A percentile compares a stretch with the other conserved stretches of the same genome.
Conservation (phyloP, 495 filamentous ascomycete genomes). For the Annulohypoxylon maeteangense region DNA sequence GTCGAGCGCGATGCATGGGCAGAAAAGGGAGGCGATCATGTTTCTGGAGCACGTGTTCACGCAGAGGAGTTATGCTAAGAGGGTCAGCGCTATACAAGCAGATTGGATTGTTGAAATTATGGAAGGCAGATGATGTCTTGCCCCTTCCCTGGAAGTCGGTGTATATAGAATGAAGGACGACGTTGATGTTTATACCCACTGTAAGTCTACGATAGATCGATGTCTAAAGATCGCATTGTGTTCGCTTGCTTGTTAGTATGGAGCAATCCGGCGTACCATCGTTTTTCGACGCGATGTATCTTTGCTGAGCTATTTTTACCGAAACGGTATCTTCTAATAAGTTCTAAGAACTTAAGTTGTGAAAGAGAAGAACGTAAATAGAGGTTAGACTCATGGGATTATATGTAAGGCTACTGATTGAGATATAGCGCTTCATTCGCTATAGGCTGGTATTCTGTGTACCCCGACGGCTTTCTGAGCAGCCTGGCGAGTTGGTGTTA, state of each 20-base stretch:
- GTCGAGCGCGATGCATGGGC: constrained; percentile 82
- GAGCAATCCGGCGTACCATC: too few relatives aligned
- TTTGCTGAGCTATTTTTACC: too few relatives aligned
- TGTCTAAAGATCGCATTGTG: not conserved
- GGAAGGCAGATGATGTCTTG: constrained; percentile 44
- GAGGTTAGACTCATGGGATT: too few relatives aligned
- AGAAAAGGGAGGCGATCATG: constrained; percentile 93
- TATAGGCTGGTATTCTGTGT: too few relatives aligned
- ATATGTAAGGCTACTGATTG: too few relatives aligned
- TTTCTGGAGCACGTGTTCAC: constrained; percentile 97
- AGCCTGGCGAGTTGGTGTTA: not conserved
- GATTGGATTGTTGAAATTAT: constrained; percentile 84
- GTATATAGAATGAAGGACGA: not conserved
- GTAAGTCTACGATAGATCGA: not conserved
- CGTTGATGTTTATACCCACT: not conserved
- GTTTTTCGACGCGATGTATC: too few relatives aligned
- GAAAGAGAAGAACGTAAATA: too few relatives aligned
- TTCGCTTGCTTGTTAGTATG: too few relatives aligned
- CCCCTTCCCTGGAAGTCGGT: not conserved
- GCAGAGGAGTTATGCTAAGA: constrained; percentile 87
- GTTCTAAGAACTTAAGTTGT: too few relatives aligned
- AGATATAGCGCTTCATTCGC: too few relatives aligned
- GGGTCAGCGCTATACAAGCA: constrained; percentile 86
- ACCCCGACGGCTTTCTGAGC: not conserved
- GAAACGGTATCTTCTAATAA: too few relatives aligned